Evolutionary conservation across 1,284 basidiomycete species (phyloP).

Genomic region (Ustilago trichophora): DNA sequence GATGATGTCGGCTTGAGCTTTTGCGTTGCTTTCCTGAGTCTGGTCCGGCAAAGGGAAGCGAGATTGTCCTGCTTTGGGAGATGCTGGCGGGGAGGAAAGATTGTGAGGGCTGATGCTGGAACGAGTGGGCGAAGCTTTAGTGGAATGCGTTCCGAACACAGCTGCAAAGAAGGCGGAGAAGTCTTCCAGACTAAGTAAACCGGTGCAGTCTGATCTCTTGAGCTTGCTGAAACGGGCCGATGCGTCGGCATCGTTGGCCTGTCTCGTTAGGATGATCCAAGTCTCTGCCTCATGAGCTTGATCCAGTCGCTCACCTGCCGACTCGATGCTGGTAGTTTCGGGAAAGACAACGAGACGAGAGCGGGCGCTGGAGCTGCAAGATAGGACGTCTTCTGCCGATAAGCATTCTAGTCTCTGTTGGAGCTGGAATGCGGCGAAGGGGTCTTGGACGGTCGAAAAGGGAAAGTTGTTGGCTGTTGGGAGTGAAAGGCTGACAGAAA

Average conservation of each 20-base stretch:
- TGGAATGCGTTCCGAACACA: conserved; percentile 24
- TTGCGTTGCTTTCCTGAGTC: background rate
- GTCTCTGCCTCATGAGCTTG: conserved; percentile 21
- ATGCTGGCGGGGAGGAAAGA: conserved; percentile 32
- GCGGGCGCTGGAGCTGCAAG: conserved; percentile 3
- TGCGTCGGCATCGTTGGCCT: background rate
- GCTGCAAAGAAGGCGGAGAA: conserved; percentile 34
- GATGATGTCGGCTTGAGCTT: conserved; percentile 2
- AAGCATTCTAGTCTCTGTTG: conserved; percentile 19
- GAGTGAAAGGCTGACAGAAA: conserved; percentile 20
- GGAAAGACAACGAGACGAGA: conserved; percentile 27
- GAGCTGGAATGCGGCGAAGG: conserved; percentile 16
- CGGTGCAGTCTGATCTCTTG: conserved; percentile 20
- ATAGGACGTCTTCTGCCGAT: conserved; percentile 29
- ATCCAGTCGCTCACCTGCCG: conserved; percentile 25
- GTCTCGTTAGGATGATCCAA: conserved; percentile 30
- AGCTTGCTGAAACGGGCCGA: conserved; percentile 7
- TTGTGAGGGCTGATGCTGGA: background rate
- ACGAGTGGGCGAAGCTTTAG: background rate
- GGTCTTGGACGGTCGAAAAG: conserved; percentile 13
- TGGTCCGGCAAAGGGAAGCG: background rate
- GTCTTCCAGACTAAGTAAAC: conserved; percentile 38
- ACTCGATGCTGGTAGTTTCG: conserved; percentile 24
- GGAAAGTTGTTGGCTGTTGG: background rate
- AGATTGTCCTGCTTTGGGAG: conserved; percentile 6